Conservation (phyloP, 2,329 filamentous ascomycete species). For the Alternaria sp. region DNA sequence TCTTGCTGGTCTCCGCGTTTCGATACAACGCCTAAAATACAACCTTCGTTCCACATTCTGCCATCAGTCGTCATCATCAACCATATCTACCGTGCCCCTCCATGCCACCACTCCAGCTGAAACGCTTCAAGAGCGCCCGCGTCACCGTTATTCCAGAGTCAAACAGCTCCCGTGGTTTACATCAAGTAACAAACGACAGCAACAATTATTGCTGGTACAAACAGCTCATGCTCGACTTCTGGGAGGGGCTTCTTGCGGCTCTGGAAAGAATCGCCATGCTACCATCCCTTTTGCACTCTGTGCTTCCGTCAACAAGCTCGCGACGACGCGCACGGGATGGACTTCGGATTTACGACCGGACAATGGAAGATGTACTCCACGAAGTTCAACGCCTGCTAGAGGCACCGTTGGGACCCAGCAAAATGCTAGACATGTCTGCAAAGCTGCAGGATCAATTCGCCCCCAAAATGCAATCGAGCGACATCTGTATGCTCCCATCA, state of each 20-base stretch:
- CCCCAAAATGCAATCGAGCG: conserved; percentile 63
- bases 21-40: conserved; percentile 41
- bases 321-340: conserved; percentile 50
- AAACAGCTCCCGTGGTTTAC: conserved; percentile 36
- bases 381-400: conserved; percentile 57
- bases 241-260: conserved; percentile 51
- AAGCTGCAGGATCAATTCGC: conserved; percentile 62
- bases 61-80: conserved; percentile 40
- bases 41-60: conserved; percentile 33
- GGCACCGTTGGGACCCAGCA: conserved; percentile 53
- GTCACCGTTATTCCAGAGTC: conserved; percentile 39
- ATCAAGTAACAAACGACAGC: conserved; percentile 25
- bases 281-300: conserved; percentile 51
- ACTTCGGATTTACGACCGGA: conserved; percentile 53
- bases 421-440: conserved; percentile 56
- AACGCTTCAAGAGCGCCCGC: conserved; percentile 51
- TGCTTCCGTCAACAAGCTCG: conserved; percentile 47
- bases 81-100: conserved; percentile 35
- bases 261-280: conserved; percentile 53
- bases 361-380: conserved; percentile 59
- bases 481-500: conserved; percentile 71
- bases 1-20: conserved; percentile 26
- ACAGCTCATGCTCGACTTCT: conserved; percentile 52
- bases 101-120: conserved; percentile 44
- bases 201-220: conserved; percentile 42